Evolutionary conservation across 140 eudicot genomes (phyloP).

Genomic region (Ambrosia hybrid): DNA sequence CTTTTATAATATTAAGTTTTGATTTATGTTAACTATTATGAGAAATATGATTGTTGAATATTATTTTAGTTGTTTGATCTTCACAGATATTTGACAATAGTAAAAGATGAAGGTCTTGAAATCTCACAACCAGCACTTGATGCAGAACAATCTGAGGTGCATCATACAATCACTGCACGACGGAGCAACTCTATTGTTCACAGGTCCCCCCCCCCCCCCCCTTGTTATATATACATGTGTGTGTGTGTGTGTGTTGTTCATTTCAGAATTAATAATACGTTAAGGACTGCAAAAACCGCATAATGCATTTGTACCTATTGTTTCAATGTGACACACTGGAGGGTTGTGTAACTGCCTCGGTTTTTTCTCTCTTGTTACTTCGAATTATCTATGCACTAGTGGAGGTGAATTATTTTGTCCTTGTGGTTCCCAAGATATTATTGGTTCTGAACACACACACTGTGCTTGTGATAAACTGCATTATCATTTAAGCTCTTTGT

Average conservation of each 20-base stretch:
- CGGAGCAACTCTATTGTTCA: conserved; percentile 59
- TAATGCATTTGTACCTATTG: background rate
- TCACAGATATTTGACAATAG: conserved; percentile 61
- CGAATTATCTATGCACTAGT: background rate
- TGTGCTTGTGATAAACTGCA: background rate
- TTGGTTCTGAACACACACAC: background rate
- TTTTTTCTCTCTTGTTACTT: background rate
- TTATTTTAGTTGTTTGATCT: conserved; percentile 16
- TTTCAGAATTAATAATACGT: background rate
- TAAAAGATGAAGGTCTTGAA: conserved; percentile 76
- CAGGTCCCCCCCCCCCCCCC: conserved; percentile 58
- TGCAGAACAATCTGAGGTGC: conserved; percentile 56
- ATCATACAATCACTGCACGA: conserved; percentile 78
- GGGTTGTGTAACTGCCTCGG: background rate
- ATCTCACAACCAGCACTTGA: conserved; percentile 96
- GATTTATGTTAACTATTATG: background rate
- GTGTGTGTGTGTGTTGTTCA: background rate
- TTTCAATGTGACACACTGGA: background rate
- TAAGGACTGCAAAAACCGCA: background rate
- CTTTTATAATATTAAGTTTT: conserved; percentile 22
- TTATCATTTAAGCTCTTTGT: no score
- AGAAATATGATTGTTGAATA: background rate
- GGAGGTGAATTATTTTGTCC: background rate
- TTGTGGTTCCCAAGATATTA: background rate
- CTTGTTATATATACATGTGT: background rate